Evolutionary conservation across 768 basidiomycete species (phyloP).

Genomic region (Hemileccinum rubropunctum): DNA sequence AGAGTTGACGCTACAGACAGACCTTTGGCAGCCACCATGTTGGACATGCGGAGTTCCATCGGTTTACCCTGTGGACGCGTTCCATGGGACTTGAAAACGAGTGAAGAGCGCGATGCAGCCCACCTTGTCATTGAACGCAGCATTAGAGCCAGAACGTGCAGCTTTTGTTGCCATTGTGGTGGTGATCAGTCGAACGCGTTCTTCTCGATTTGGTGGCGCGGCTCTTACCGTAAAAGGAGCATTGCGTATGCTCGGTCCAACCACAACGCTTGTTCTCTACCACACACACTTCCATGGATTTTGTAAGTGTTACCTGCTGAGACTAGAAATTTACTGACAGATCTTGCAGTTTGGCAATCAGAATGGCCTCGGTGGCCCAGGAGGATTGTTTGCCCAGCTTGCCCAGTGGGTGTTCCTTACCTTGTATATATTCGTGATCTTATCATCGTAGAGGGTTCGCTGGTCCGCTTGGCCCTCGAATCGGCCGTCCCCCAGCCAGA

Average conservation of each 20-base stretch:
- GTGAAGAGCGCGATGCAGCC: neutral
- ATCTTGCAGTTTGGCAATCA: slow-evolving; percentile 35
- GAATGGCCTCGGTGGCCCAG: slow-evolving; percentile 45
- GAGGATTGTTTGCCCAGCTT: slow-evolving; percentile 62
- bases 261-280: slow-evolving; percentile 17
- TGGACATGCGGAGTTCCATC: slow-evolving; percentile 95
- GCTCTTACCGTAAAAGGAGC: slow-evolving; percentile 29
- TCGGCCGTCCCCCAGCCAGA: slow-evolving; percentile 55
- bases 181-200: slow-evolving; percentile 20
- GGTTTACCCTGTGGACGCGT: slow-evolving; percentile 79
- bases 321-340: slow-evolving; percentile 1
- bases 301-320: slow-evolving; percentile 26
- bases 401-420: slow-evolving; percentile 46
- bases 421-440: slow-evolving; percentile 8
- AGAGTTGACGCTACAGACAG: slow-evolving; percentile 8
- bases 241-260: slow-evolving; percentile 24
- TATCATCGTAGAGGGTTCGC: slow-evolving; percentile 49
- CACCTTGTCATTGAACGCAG: slow-evolving; percentile 87
- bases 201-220: slow-evolving; percentile 27
- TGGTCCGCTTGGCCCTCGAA: slow-evolving; percentile 44
- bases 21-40: slow-evolving; percentile 98
- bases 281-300: slow-evolving; percentile 35
- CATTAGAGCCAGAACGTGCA: slow-evolving; percentile 54
- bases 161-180: slow-evolving; percentile 31
- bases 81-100: slow-evolving; percentile 7